Percentiles rank a stretch among this genome's conserved stretches.
Conservation (phyloP, 768 basidiomycete genomes). For the Clitopilus hobsonii region DNA sequence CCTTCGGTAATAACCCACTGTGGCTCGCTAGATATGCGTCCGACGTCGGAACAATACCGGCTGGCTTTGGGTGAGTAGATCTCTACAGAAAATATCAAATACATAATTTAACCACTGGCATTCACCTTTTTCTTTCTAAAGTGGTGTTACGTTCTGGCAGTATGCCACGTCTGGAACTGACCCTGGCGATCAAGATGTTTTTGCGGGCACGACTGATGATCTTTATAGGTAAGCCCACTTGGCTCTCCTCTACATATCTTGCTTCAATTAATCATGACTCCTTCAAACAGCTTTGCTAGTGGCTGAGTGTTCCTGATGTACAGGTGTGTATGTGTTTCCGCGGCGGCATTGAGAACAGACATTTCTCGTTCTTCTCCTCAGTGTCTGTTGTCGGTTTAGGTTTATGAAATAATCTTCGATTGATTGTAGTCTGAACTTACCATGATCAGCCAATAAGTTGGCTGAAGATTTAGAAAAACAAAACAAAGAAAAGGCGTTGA, state of each 20-base stretch:
- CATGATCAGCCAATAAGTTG: too few species aligned
- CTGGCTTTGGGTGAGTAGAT: conserved; percentile 40
- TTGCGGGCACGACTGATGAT: conserved; percentile 42
- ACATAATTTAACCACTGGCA: too few species aligned
- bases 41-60: conserved; percentile 44
- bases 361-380: too few species aligned
- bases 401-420: too few species aligned
- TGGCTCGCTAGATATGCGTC: conserved; percentile 54
- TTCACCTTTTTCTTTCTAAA: conserved; percentile 7
- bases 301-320: neutral
- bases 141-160: conserved; percentile 54
- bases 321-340: too few species aligned
- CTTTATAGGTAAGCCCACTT: conserved; percentile 24
- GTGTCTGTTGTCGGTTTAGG: too few species aligned
- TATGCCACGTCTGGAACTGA: conserved; percentile 47
- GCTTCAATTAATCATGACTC: too few species aligned
- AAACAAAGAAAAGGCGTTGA: too few species aligned
- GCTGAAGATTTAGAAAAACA: too few species aligned
- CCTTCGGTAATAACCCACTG: conserved; percentile 50
- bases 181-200: conserved; percentile 51
- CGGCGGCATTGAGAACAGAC: too few species aligned
- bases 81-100: too few species aligned
- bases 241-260: neutral
- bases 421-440: too few species aligned
- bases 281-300: neutral